Conservation (phyloP, 192 early-diverging fungal species). For the Piromyces sp. region DNA sequence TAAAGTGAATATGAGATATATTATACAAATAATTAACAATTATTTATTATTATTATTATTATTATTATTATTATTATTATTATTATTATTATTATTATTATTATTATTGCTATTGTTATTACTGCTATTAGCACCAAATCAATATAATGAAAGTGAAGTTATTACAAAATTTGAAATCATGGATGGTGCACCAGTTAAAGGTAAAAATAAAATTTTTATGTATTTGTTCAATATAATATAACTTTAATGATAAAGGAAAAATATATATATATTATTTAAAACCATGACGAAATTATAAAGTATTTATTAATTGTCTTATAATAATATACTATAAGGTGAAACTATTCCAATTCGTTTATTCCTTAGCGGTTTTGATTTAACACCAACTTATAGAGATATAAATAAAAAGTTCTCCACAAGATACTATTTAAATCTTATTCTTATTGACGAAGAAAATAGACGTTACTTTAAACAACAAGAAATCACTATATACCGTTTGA, state of each 20-base stretch:
- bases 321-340: no score
- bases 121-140: constrained; percentile 58
- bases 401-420: constrained; percentile 99
- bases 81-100: constrained; percentile 4
- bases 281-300: no score
- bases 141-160: constrained; percentile 97
- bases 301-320: no score
- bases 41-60: constrained; percentile 5
- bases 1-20: no score
- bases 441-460: constrained; percentile 96
- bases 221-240: no score
- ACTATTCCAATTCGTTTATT: constrained; percentile 97
- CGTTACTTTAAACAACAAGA: constrained; percentile 99
- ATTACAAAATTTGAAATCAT: constrained; percentile 99
- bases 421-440: constrained; percentile 93
- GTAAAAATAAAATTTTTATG: constrained; percentile 17
- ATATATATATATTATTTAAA: no score
- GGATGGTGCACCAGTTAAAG: constrained; percentile 94
- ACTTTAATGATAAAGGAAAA: no score
- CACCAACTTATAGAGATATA: constrained; percentile 94
- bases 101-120: neutral
- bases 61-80: constrained; percentile 5
- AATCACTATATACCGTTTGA: constrained; percentile 6
- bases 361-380: constrained; percentile 90
- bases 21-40: no score